Conservation (phyloP, 192 early-diverging fungal species). For the Phlyctochytrium bullatum region DNA sequence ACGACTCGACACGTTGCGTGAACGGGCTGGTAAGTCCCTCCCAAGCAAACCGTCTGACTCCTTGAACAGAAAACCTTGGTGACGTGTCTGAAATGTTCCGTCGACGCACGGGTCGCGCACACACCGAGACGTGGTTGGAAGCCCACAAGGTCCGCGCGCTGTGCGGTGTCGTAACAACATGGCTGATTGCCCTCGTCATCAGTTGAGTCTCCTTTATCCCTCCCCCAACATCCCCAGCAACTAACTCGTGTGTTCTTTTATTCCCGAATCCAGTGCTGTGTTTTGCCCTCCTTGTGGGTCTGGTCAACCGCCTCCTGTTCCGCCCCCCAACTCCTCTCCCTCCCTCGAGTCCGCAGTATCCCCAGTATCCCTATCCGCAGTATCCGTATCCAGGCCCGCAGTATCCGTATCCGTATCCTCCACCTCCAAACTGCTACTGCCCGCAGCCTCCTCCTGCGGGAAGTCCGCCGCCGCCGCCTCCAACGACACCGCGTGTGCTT, state of each 20-base stretch:
- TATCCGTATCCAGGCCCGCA: slow-evolving; percentile 1
- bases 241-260: not conserved
- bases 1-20: not conserved
- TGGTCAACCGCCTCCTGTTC: not conserved
- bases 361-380: not conserved
- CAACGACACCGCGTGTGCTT: too few species aligned
- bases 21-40: not conserved
- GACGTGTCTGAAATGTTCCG: not conserved
- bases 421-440: not conserved
- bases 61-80: not conserved
- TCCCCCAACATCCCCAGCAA: not conserved
- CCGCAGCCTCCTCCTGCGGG: too few species aligned
- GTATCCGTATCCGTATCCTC: not conserved
- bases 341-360: not conserved
- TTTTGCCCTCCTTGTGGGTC: not conserved
- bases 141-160: not conserved
- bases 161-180: not conserved
- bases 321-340: not conserved
- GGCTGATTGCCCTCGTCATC: not conserved
- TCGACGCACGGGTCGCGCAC: not conserved
- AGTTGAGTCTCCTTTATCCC: not conserved
- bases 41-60: not conserved
- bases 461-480: too few species aligned
- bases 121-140: not conserved
- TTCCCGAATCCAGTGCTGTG: not conserved